phyloP scores from a whole-genome alignment of 129 eudicot species.

The Pseudognaphalium luteoalbum region DNA sequence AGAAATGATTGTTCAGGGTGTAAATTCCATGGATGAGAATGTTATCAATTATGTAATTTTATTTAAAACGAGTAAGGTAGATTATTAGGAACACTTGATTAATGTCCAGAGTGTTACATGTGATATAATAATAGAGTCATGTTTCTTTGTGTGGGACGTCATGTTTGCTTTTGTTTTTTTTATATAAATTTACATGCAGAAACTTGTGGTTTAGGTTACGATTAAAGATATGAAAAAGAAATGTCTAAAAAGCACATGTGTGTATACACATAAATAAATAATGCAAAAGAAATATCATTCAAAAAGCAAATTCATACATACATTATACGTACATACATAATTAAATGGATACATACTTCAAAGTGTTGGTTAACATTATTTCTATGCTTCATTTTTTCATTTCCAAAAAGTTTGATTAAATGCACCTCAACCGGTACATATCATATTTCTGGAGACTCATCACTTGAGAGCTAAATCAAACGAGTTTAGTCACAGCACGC shows the following conservation, averaged over 20 bases:
- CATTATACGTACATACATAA: too few relatives aligned
- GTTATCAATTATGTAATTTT: background rate
- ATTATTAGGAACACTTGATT: background rate
- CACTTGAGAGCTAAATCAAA: too few relatives aligned
- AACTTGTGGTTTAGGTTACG: constrained; percentile 47
- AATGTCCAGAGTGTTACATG: constrained; percentile 18
- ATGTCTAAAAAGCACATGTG: constrained; percentile 29
- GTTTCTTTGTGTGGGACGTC: constrained; percentile 23
- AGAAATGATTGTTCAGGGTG: background rate
- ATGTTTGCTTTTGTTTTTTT: constrained; percentile 37
- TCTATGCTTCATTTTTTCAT: too few relatives aligned
- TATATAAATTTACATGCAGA: constrained; percentile 30
- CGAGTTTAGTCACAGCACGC: too few relatives aligned
- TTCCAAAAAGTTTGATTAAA: too few relatives aligned
- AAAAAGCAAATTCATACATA: background rate
- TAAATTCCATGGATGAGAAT: too few relatives aligned
- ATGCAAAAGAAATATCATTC: constrained; percentile 10
- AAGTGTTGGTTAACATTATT: too few relatives aligned
- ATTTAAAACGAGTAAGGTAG: background rate
- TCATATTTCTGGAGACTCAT: too few relatives aligned
- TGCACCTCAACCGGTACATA: too few relatives aligned
- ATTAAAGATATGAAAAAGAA: constrained; percentile 23
- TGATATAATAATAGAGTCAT: constrained; percentile 22
- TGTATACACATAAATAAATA: constrained; percentile 7
- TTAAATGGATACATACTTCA: too few relatives aligned